Conservation (phyloP, 2,329 filamentous ascomycete genomes). For the Pyrenophora seminiperda region DNA sequence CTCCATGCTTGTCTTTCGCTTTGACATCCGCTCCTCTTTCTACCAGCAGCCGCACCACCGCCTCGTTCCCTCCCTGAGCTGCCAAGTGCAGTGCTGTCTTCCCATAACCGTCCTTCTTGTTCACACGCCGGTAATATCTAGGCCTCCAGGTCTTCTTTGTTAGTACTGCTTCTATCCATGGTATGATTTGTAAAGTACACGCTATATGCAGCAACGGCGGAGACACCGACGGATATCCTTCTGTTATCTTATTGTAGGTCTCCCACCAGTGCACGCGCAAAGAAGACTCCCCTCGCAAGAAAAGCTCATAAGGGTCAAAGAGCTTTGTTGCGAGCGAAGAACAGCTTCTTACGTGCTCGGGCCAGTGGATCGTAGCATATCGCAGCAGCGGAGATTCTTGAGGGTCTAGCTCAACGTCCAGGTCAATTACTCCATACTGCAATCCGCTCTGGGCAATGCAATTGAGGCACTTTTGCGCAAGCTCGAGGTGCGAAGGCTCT, state of each 20-base stretch:
- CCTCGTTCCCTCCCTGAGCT: background rate
- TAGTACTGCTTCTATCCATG: background rate
- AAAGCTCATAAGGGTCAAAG: background rate
- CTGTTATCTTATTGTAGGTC: background rate
- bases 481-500: background rate
- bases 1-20: background rate
- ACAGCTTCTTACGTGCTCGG: conserved; percentile 4
- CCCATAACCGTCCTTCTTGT: background rate
- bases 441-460: background rate
- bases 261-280: background rate
- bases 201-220: background rate
- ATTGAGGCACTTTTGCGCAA: background rate
- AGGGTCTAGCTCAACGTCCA: background rate
- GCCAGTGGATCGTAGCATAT: background rate
- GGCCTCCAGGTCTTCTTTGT: background rate
- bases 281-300: background rate
- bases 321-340: too few relatives aligned
- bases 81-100: background rate
- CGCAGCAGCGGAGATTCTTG: background rate
- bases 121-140: too few relatives aligned
- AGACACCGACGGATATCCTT: too few relatives aligned
- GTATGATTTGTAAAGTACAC: background rate
- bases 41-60: background rate
- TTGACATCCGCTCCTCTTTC: background rate
- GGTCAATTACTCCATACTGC: too few relatives aligned